Evolutionary conservation across 2,329 filamentous ascomycete species (phyloP), one percentile per base, ranked within the genome.

Genomic region (Chrysoporthe puriensis): DNA sequence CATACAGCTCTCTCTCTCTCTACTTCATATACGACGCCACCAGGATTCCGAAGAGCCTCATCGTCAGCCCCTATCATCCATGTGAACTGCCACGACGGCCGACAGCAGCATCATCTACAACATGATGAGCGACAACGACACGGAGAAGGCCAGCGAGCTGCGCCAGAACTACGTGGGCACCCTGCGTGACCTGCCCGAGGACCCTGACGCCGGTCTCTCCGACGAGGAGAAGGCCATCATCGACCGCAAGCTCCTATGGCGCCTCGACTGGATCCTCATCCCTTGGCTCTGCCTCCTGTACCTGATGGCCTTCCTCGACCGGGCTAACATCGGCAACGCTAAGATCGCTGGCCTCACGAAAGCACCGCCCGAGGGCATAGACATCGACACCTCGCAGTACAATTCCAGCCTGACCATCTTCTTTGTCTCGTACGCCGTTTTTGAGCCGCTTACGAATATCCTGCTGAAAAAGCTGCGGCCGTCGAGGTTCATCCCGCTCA

Each of bases 381-480:
- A 85, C 43, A 86, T 95, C 62, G 84, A 84, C 0, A 83, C 85
- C 2, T 78, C 82, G 6, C 83, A 91, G 74, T 97, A 94, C 80
- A 94, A 94, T 76, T 83, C 86, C 32, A 86, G 89, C 0, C 83
- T 97, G 8, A 92, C 91, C 44, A 90, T 96, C 72, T 97, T 97
- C 81, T 97, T 96, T 80, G 84, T 96, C 62, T 93, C 91, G 0
- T 97, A 97, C 76, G 85, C 91, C 2, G 79, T 94, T 44, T 94
- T 93, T 70, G 93, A 96, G 76, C 88, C 89, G 0, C 73, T 94
- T 56, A 93, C 92, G 69, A 96, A 97, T 76, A 82, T 95, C 59
- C 79, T 97, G 34, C 87, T 97, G 68, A 97, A 96, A 79, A 85
- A 84, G 21, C 81, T 92, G 70, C 85, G 88, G 1, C 94, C 94